These are phyloP conservation scores for Ammopiptanthus mongolicus DNA, from an alignment of 306 rosid species.

Conservation along the genomic window DNA sequence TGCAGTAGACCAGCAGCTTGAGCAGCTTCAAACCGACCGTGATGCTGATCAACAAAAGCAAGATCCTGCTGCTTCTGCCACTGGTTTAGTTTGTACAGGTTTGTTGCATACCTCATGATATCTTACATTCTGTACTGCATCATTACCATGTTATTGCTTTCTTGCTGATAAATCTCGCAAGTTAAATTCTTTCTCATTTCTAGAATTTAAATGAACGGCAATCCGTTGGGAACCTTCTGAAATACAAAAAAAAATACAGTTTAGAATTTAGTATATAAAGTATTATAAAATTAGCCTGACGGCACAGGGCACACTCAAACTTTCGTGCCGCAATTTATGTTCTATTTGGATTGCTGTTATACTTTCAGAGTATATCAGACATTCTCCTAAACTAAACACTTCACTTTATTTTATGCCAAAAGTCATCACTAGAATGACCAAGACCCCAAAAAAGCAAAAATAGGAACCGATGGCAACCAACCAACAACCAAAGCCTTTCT, in stretches of 20 bases:
- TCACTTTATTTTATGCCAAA: background rate
- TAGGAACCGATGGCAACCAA: background rate
- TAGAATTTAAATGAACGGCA: background rate
- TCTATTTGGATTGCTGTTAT: background rate
- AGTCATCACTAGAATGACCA: background rate
- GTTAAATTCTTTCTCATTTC: background rate
- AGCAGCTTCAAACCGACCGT: conserved; percentile 82
- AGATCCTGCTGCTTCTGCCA: conserved; percentile 54
- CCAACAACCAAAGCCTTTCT: background rate
- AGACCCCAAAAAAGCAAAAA: background rate
- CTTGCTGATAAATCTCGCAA: background rate
- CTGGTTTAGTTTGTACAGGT: conserved; percentile 87
- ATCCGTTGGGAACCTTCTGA: background rate
- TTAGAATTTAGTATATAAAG: background rate
- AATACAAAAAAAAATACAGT: background rate
- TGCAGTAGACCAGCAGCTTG: conserved; percentile 90
- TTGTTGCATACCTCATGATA: background rate
- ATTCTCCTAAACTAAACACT: background rate
- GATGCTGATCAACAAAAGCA: conserved; percentile 60
- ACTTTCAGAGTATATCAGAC: background rate
- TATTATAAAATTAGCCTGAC: background rate
- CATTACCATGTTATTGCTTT: background rate
- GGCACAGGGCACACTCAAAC: background rate
- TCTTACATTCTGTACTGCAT: background rate
- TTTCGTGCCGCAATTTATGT: background rate